These are phyloP conservation scores for Kwoniella sp. DNA, from an alignment of 768 basidiomycete species.

Conservation along the genomic window DNA sequence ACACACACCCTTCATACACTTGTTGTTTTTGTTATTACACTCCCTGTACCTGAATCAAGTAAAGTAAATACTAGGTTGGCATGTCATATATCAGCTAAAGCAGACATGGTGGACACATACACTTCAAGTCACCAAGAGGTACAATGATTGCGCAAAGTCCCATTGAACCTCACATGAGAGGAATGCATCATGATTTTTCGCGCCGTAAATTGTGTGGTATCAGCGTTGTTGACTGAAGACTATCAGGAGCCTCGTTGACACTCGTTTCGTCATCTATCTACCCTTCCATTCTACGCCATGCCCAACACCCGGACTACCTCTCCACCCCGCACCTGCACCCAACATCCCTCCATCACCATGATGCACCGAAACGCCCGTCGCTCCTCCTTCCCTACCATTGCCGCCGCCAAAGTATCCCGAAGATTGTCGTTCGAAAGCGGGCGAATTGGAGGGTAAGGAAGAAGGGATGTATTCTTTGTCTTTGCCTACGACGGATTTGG, in stretches of 20 bases:
- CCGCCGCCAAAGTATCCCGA: conserved; percentile 6
- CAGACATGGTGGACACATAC: too few species aligned
- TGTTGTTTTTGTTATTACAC: not conserved
- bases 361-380: conserved; percentile 10
- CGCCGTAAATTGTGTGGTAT: too few species aligned
- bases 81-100: too few species aligned
- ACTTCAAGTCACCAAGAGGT: too few species aligned
- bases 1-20: not conserved
- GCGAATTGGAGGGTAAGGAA: conserved; percentile 18
- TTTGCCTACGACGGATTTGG: conserved; percentile 25
- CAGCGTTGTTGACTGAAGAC: too few species aligned
- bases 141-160: too few species aligned
- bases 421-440: conserved; percentile 7
- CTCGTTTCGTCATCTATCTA: not conserved
- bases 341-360: not conserved
- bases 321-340: conserved; percentile 8
- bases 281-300: conserved; percentile 5
- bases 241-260: too few species aligned
- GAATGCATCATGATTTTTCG: too few species aligned
- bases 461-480: conserved; percentile 38
- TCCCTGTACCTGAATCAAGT: not conserved
- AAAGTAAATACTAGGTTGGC: not conserved
- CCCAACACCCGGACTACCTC: conserved; percentile 2
- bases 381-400: not conserved
- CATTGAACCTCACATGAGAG: too few species aligned